Evolutionary conservation across 495 filamentous ascomycete genomes (phyloP), one percentile per base, ranked within the genome.

Genomic region (Aspergillus ellipticus): DNA sequence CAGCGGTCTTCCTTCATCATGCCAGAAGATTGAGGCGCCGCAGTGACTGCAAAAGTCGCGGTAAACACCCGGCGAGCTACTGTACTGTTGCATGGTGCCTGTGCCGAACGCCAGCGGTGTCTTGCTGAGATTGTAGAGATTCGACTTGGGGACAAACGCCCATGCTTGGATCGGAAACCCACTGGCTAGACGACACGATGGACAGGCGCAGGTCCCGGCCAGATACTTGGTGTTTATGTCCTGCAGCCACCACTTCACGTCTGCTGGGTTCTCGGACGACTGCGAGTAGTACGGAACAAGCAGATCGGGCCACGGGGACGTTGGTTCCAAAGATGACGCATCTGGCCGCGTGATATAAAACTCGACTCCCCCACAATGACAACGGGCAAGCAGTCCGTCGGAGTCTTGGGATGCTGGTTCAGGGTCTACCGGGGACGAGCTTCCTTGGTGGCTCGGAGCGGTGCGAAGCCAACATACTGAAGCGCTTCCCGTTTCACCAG

Each of bases 141-240:
- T 86, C 8, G 68, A 65, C 48, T 77, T 78, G 4, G 86, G 86
- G 15, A 89, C 67, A 56, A 89, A 90, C 0, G 83, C 77, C 86
- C 88, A 91, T 8, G 76, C 66, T 56, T 87, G 83, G 49, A 87
- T 80, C 45, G 89, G 86, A 63, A 84, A 86, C 3, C 87, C 88
- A 4, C 80, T 79, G 4, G 72, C 67, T 9, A 82, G 66, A 22
- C 86, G 80, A 67, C 88, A 91, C 2, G 81, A 81, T 4, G 64
- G 68, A 66, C 87, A 90, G 0, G 77, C 75, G 63, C 87, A 89
- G n/a, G 80, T 79, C 4, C 85, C 86, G 8, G 84, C 80, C 2
- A 87, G 70, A 67, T 84, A 90, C 43, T 73, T 79, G n/a, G 60
- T 74, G 26, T 67, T 59, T 39, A 56, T 59, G 2, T 57, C 63